Conservation (phyloP, 352 stramenopile genomes). For the Phytophthora melonis region DNA sequence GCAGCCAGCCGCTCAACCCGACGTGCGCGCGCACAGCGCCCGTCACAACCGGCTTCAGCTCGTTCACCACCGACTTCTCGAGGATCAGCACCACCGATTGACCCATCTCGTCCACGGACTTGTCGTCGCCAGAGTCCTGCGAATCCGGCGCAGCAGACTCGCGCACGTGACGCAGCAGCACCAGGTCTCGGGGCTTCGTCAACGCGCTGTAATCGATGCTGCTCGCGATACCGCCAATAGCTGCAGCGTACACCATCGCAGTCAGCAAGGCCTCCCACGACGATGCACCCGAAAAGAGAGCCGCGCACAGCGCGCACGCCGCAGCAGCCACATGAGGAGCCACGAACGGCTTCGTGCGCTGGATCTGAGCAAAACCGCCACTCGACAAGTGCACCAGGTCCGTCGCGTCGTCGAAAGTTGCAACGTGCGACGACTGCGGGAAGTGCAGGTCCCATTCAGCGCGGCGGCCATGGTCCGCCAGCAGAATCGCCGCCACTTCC, state of each 20-base stretch:
- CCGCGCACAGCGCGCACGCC: conserved; percentile 51
- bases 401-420: conserved; percentile 79
- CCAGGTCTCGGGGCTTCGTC: conserved; percentile 65
- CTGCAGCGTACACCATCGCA: conserved; percentile 60
- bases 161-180: conserved; percentile 81
- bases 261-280: conserved; percentile 60
- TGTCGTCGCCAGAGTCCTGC: conserved; percentile 40
- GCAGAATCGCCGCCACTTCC: conserved; percentile 68
- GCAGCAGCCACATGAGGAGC: conserved; percentile 58
- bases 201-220: conserved; percentile 63
- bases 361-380: conserved; percentile 52
- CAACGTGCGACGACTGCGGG: conserved; percentile 64
- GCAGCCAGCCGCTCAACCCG: conserved; percentile 75
- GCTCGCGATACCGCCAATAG: conserved; percentile 56
- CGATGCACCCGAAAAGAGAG: conserved; percentile 44
- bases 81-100: conserved; percentile 78
- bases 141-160: conserved; percentile 64
- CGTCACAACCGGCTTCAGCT: conserved; percentile 60
- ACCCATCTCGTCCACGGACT: conserved; percentile 55
- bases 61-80: conserved; percentile 83
- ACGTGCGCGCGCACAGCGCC: conserved; percentile 68
- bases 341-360: conserved; percentile 58
- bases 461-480: conserved; percentile 73
- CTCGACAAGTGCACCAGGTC: conserved; percentile 76
- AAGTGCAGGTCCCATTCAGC: conserved; percentile 87